Base-by-base conservation (phyloP, 2,329 filamentous ascomycete genomes). In the Alternaria sp. region DNA sequence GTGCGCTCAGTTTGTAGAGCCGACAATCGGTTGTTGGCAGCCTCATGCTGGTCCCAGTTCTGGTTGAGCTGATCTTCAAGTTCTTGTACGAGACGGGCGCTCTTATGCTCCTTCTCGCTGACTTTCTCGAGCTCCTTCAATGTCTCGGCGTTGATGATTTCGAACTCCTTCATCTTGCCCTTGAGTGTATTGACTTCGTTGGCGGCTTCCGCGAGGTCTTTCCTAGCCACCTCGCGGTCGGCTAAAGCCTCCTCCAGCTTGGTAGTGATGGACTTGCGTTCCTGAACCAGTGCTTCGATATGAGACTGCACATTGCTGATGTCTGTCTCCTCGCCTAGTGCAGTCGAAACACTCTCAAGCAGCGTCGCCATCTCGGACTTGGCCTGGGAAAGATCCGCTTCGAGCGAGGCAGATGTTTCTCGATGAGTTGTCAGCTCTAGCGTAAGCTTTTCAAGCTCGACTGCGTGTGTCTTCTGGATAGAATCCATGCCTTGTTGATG, bases 21-120 rank as follows among this genome's bases (percentile, higher is more conserved):
- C 53, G 94, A 97, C 54, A 98, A 82, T 54, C 94, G 89, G 81
- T 97, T 96, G 78, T 88, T 93, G 12, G 90, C 89, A 61, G 88
- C 84, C 74, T 97, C 92, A 61, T 94, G 93, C 76, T 97, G 92
- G 74, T 99, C 95, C 79, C 93, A 99, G 81, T 95, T 97, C 76
- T 87, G 92, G 75, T 94, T 94, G 54, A 99, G 88, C 79, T 99
- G 95, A 71, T 98, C 94, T 79, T 99, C 95, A 5, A 99, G 88
- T 80, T 99, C 94, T 77, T 98, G 93, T 8, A 99, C 92, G 12
- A 99, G 84, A 22, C 93, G 89, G 42, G 92, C 91, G 78, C 95
- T 96, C 85, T 96, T 97, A 82, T 93, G 90, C 83, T 96, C 96
- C 80, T 87, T 87, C 16, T 83, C 81, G 22, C 80, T 82, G 57